Percentiles rank a stretch among this genome's conserved stretches.
Evolutionary conservation across 768 basidiomycete species (phyloP).

Genomic region (Trichaptum fuscoviolaceum): DNA sequence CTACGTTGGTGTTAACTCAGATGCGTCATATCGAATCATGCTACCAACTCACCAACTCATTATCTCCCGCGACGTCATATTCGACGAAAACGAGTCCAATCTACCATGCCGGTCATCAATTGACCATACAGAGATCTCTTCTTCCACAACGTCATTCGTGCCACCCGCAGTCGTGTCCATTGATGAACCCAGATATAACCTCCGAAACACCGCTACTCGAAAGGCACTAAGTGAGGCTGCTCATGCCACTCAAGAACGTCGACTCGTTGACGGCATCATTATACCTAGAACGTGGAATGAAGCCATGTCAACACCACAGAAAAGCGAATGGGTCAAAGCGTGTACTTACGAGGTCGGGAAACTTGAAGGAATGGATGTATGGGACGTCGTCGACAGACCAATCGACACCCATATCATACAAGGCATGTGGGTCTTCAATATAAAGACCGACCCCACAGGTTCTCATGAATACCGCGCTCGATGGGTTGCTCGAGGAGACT

Average conservation of each 20-base stretch:
- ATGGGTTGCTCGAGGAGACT: constrained; percentile 25
- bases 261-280: too few relatives aligned
- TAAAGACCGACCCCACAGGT: constrained; percentile 18
- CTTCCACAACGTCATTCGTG: too few relatives aligned
- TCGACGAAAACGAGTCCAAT: too few relatives aligned
- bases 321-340: constrained; percentile 4
- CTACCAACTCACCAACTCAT: too few relatives aligned
- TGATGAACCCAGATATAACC: too few relatives aligned
- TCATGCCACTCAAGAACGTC: too few relatives aligned
- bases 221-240: too few relatives aligned
- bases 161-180: neutral
- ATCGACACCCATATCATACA: constrained; percentile 16
- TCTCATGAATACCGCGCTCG: constrained; percentile 20
- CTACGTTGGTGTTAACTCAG: neutral
- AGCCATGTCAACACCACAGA: constrained; percentile 8
- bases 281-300: too few relatives aligned
- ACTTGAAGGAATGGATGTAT: constrained; percentile 14
- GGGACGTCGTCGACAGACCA: constrained; percentile 16
- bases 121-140: too few relatives aligned
- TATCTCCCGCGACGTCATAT: too few relatives aligned
- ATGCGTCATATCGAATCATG: neutral
- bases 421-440: constrained; percentile 21
- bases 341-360: constrained; percentile 2
- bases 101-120: too few relatives aligned
- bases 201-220: too few relatives aligned